Base-by-base conservation (phyloP, 2,329 filamentous ascomycete genomes). In the Epichloe scottii region DNA sequence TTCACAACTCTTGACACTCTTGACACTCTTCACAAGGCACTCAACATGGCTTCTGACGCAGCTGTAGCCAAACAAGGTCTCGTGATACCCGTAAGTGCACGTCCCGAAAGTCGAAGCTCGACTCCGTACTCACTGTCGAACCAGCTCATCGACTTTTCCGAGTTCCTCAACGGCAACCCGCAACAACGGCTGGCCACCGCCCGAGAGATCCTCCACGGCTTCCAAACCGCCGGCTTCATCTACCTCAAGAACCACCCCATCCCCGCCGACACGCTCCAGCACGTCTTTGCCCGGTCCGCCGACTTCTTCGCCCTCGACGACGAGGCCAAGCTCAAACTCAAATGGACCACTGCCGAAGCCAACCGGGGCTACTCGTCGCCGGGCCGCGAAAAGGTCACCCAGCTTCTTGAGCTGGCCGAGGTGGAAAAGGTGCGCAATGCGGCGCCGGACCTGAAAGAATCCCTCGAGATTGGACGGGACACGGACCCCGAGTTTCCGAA, bases 161-260 rank as follows among this genome's bases (percentile, higher is more conserved):
- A 74, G 42, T 93, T 90, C 66, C 78, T 87, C 23, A 67, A 75
- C 52, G 85, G 85, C 35, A 74, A 76, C 19, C 70, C 77, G 0
- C 60, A 73, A 10, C 72, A 85, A 57, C 85, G 84, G 58, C 70
- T 75, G 48, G 68, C 76, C 42, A 81, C 86, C 1, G 89, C 89
- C 21, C 68, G 80, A 49, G 79, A 84, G 40, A 82, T 95, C 58
- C 81, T 91, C 12, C 63, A 81, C 49, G 89, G 87, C 41, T 95
- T 96, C 71, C 85, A 89, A 60, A 84, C 78, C 1, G 86, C 89
- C 2, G 90, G 90, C 52, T 95, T 96, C 72, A 79, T 96, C 62
- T 95, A 95, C 68, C 79, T 95, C 39, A 83, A 83, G 59, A 87
- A 91, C 66, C 83, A 91, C 57, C 79, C 85, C 40, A 84, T 95